phyloP scores from a whole-genome alignment of 257 asterid species.

The Solanum bulbocastanum region DNA sequence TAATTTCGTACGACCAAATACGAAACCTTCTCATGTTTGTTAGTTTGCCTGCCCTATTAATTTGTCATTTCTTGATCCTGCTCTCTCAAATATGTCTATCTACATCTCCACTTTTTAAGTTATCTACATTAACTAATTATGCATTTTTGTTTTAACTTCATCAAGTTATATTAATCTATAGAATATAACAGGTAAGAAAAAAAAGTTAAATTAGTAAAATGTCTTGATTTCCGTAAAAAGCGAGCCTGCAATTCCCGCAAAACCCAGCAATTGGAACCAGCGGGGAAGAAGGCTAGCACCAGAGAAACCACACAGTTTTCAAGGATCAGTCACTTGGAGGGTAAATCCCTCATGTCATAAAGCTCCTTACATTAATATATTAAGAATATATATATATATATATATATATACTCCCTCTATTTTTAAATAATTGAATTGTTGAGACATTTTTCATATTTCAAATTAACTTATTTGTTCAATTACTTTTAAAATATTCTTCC shows the following conservation, averaged over 20 bases:
- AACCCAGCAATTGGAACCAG: background rate
- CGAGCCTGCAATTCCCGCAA: background rate
- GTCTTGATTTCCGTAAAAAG: background rate
- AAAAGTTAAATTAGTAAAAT: background rate
- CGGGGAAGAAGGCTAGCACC: background rate
- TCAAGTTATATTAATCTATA: background rate
- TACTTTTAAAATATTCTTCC: too few relatives aligned
- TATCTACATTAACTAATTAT: too few relatives aligned
- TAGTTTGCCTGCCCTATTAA: background rate
- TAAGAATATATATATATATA: too few relatives aligned
- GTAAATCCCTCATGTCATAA: background rate
- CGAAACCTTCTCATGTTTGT: background rate
- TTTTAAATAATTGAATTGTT: too few relatives aligned
- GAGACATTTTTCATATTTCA: too few relatives aligned
- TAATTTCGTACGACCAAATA: background rate
- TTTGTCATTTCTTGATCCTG: background rate
- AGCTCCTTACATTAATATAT: background rate
- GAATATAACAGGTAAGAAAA: background rate
- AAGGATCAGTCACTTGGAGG: constrained; percentile 5
- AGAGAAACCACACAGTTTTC: constrained; percentile 11
- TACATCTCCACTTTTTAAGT: too few relatives aligned
- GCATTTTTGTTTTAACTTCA: background rate
- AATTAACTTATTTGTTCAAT: too few relatives aligned
- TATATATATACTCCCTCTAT: too few relatives aligned
- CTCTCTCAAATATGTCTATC: background rate